A percentile compares a stretch with the other conserved stretches of the same genome.
Evolutionary conservation across 257 asterid species (phyloP).

Genomic region (Nicotiana benthamiana): DNA sequence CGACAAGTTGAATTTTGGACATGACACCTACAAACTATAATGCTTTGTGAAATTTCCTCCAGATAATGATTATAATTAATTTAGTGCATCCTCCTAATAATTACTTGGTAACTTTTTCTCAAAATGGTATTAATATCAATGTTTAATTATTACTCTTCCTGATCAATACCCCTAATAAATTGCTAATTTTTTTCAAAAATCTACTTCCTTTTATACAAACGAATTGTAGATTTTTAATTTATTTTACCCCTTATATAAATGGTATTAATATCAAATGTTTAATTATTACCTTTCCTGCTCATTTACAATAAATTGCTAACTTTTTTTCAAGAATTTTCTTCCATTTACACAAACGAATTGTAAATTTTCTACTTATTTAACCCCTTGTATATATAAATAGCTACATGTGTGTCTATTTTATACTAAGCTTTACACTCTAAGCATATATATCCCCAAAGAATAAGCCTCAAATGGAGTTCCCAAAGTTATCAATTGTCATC

Average conservation of each 20-base stretch:
- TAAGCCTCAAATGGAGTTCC: not conserved
- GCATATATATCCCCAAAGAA: not conserved
- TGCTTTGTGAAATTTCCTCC: too few species aligned
- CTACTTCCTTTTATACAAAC: too few species aligned
- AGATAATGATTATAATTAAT: too few species aligned
- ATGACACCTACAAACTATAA: too few species aligned
- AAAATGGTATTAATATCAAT: not conserved
- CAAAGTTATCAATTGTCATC: not conserved
- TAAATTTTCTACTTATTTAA: not conserved
- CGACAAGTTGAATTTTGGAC: too few species aligned
- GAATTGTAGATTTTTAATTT: not conserved
- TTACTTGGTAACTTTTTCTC: not conserved
- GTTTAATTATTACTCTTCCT: not conserved
- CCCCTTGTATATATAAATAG: not conserved
- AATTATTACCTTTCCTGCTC: too few species aligned
- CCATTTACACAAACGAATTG: not conserved
- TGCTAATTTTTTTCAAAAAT: too few species aligned
- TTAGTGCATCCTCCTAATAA: not conserved
- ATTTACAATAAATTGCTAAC: not conserved
- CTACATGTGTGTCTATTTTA: not conserved
- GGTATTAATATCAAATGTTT: too few species aligned
- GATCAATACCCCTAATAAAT: not conserved
- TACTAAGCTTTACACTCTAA: not conserved
- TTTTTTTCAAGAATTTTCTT: not conserved
- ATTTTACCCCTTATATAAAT: not conserved